phyloP scores from a whole-genome alignment of 2,329 filamentous ascomycete genomes.

The Periconia sp. region DNA sequence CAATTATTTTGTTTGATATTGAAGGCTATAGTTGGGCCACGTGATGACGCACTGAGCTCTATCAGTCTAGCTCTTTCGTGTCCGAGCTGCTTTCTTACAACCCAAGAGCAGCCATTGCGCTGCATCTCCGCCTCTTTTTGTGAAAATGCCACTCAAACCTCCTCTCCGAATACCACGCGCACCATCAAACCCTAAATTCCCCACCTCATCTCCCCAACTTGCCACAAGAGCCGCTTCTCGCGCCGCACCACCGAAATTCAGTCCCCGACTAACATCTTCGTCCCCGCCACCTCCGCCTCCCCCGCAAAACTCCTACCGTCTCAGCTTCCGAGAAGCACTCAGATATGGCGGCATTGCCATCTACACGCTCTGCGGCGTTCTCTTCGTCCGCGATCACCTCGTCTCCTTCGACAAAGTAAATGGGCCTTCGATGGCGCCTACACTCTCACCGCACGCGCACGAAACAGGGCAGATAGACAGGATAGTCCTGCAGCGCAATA shows the following conservation, averaged over 20 bases:
- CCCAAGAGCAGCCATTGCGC: neutral
- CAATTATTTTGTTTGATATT: no score
- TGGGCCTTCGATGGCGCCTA: conserved; percentile 54
- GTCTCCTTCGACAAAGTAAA: conserved; percentile 45
- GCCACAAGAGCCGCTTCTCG: conserved; percentile 4
- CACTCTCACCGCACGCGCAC: conserved; percentile 50
- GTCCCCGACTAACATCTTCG: conserved; percentile 1
- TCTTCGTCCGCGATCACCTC: conserved; percentile 50
- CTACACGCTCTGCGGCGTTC: conserved; percentile 18
- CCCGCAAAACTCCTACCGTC: neutral
- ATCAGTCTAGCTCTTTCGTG: neutral
- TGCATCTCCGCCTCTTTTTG: neutral
- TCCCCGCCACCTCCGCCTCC: conserved; percentile 5
- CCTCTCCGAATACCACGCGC: conserved; percentile 18
- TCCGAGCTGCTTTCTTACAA: conserved; percentile 1
- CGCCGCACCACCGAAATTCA: conserved; percentile 4
- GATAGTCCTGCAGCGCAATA: conserved; percentile 43
- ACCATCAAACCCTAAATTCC: conserved; percentile 6
- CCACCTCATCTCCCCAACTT: conserved; percentile 7
- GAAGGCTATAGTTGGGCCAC: conserved; percentile 15
- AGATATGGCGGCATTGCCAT: conserved; percentile 20
- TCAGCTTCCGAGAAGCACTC: conserved; percentile 13
- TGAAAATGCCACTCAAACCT: conserved; percentile 33
- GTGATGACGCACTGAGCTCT: conserved; percentile 3
- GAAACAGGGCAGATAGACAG: conserved; percentile 47